These are phyloP conservation scores for Bryopsis sp. DNA, from an alignment of 139 green algal species.

Conservation along the genomic window DNA sequence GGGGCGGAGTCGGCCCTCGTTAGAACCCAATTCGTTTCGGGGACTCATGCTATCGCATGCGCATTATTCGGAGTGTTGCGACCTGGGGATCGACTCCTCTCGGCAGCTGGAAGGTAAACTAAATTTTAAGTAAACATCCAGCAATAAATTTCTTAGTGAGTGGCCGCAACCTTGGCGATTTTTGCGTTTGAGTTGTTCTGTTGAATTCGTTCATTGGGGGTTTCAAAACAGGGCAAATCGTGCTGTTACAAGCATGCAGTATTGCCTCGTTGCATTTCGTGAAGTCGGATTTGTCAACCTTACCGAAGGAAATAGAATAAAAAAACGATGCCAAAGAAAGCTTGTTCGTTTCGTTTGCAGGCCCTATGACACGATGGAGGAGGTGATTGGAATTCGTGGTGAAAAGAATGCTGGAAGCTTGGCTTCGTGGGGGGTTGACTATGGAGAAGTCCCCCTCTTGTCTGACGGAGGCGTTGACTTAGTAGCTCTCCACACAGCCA, in stretches of 20 bases:
- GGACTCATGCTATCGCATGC: constrained; percentile 84
- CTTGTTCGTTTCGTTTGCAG: constrained; percentile 34
- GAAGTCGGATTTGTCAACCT: too few relatives aligned
- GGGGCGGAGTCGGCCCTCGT: constrained; percentile 79
- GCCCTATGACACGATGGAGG: constrained; percentile 94
- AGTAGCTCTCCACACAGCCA: constrained; percentile 45
- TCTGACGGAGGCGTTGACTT: constrained; percentile 54
- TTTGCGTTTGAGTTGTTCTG: neutral
- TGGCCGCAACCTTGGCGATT: neutral
- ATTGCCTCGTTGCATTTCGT: too few relatives aligned
- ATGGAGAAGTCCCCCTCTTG: constrained; percentile 60
- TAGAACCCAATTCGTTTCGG: constrained; percentile 78
- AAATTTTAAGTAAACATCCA: too few relatives aligned
- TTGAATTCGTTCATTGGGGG: neutral
- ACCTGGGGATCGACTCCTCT: constrained; percentile 84
- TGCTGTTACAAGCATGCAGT: too few relatives aligned
- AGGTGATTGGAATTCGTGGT: constrained; percentile 86
- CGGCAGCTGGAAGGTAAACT: constrained; percentile 50
- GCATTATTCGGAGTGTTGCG: constrained; percentile 77
- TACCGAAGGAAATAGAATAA: too few relatives aligned
- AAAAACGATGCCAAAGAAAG: too few relatives aligned
- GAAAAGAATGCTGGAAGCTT: constrained; percentile 61
- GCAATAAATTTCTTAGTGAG: neutral
- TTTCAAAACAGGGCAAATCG: too few relatives aligned
- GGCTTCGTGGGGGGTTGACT: constrained; percentile 75